Conservation (phyloP, 352 stramenopile species). For the Peronospora belbahrii region DNA sequence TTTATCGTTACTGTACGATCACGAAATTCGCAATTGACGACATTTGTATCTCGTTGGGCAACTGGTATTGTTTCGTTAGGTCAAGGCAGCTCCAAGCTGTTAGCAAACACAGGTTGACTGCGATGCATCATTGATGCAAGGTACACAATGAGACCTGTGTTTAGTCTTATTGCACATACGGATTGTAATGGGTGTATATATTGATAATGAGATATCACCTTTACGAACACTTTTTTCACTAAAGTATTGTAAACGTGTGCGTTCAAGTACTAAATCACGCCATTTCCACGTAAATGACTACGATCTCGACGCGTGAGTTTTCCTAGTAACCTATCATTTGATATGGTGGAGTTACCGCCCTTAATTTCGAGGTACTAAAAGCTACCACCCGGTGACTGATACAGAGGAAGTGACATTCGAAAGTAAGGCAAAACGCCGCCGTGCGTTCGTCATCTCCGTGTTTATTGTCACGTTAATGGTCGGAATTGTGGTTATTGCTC, state of each 20-base stretch:
- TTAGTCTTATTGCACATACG: conserved; percentile 62
- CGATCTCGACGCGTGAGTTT: conserved; percentile 73
- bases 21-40: no score
- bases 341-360: conserved; percentile 43
- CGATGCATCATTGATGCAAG: conserved; percentile 37
- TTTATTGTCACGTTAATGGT: conserved; percentile 72
- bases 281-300: conserved; percentile 78
- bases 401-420: conserved; percentile 60
- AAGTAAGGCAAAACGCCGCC: conserved; percentile 47
- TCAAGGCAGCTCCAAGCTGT: conserved; percentile 7
- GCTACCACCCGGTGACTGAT: conserved; percentile 60
- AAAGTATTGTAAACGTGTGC: conserved; percentile 65
- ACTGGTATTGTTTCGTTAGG: not conserved
- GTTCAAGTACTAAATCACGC: conserved; percentile 73
- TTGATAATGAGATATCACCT: conserved; percentile 52
- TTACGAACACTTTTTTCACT: conserved; percentile 68
- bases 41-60: not conserved
- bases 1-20: conserved; percentile 29
- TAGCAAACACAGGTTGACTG: conserved; percentile 5
- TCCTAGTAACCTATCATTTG: conserved; percentile 26
- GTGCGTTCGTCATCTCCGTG: conserved; percentile 46
- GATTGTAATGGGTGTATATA: conserved; percentile 67
- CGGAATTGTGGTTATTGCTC: conserved; percentile 54
- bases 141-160: conserved; percentile 52
- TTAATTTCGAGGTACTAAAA: conserved; percentile 80